Evolutionary conservation across 495 filamentous ascomycete genomes (phyloP).

Genomic region (Hypoxylon trugodes): DNA sequence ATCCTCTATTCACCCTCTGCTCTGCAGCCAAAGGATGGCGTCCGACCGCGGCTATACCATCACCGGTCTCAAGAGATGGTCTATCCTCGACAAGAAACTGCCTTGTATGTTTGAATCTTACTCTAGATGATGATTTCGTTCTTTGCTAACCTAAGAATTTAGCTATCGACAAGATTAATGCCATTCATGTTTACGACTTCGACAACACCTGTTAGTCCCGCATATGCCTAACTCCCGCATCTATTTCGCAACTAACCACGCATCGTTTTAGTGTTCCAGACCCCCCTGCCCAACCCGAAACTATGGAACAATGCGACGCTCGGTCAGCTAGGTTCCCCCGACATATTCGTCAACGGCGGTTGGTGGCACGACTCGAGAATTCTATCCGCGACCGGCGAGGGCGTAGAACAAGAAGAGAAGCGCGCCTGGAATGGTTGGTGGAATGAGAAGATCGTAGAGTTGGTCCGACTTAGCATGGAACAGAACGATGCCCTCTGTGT

Average conservation of each 20-base stretch:
- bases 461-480: constrained; percentile 82
- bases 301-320: constrained; percentile 84
- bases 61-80: constrained; percentile 84
- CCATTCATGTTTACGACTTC: constrained; percentile 97
- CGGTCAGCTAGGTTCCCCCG: constrained; percentile 74
- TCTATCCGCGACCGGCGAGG: constrained; percentile 85
- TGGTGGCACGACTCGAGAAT: constrained; percentile 97
- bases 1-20: not conserved
- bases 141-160: constrained; percentile 18
- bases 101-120: constrained; percentile 56
- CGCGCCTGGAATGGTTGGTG: constrained; percentile 94
- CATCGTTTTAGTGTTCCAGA: constrained; percentile 76
- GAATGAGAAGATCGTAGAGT: constrained; percentile 90
- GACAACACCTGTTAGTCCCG: constrained; percentile 89
- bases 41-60: constrained; percentile 59
- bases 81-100: constrained; percentile 73
- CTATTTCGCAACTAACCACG: constrained; percentile 2
- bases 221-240: not conserved
- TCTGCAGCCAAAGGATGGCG: constrained; percentile 17
- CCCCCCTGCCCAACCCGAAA: constrained; percentile 86
- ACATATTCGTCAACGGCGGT: constrained; percentile 83
- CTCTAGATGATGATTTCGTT: not conserved
- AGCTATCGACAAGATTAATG: constrained; percentile 73
- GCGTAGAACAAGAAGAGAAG: constrained; percentile 81
- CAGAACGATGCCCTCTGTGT: constrained; percentile 89